Conservation (phyloP, 441 rosid species). For the Breynia disticha region DNA sequence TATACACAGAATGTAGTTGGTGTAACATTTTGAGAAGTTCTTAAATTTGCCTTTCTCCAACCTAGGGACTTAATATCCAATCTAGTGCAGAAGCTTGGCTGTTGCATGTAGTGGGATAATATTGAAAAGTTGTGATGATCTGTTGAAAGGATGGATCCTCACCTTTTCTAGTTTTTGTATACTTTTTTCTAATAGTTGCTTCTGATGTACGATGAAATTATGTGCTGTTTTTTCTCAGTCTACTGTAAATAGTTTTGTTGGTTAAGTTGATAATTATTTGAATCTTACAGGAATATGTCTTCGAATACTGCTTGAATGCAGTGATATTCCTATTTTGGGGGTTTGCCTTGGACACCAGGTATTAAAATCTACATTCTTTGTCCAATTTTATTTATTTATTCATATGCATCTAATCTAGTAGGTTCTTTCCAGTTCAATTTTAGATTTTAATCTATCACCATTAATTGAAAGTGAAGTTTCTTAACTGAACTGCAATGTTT, state of each 20-base stretch:
- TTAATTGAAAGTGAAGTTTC: neutral
- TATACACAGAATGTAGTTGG: neutral
- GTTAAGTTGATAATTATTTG: constrained; percentile 14
- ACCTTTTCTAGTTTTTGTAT: neutral
- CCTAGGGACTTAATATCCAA: constrained; percentile 1
- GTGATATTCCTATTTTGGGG: constrained; percentile 84
- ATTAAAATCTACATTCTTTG: constrained; percentile 7
- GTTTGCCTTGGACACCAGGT: constrained; percentile 99
- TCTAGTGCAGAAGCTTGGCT: neutral
- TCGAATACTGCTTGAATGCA: constrained; percentile 69
- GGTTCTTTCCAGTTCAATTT: neutral
- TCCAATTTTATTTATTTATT: neutral
- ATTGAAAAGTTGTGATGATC: neutral
- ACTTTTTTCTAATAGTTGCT: neutral
- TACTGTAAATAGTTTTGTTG: neutral
- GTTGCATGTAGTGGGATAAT: neutral
- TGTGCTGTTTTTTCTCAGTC: neutral
- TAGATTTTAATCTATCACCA: neutral
- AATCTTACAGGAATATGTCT: constrained; percentile 76
- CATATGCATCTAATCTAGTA: neutral
- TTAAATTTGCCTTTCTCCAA: neutral
- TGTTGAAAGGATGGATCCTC: neutral
- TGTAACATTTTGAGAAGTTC: neutral
- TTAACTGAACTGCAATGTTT: constrained; percentile 10
- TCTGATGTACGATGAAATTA: neutral